Base-by-base conservation (phyloP, 2,329 filamentous ascomycete genomes). In the Gnomoniopsis sp. region DNA sequence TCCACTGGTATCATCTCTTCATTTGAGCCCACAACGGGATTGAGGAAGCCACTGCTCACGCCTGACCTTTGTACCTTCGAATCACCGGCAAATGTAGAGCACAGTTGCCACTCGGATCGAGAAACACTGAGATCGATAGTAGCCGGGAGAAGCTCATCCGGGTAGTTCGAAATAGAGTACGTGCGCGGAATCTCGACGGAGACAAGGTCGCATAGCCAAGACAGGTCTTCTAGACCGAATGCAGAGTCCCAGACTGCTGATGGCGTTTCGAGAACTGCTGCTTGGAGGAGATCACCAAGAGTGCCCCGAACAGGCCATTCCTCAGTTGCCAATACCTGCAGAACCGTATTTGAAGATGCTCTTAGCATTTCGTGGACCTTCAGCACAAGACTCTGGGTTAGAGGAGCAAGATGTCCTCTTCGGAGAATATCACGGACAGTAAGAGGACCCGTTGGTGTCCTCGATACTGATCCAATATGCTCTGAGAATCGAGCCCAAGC, bases 11-110 rank as follows among this genome's bases (percentile, higher is more conserved):
- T 71, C 19, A 75, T 68, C 33, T 74, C 72, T 1, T 77, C 75
- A 34, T 65, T 66, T 15, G 69, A 71, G 2, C 69, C 65, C 1
- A 77, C 68, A n/a, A 67, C 68, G 0, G 80, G 80, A 55, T 83
- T 84, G n/a, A 83, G 71, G 64, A 82, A 83, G 6, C 79, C 78
- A 57, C 80, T 83, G 17, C 77, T 77, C 1, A 84, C 79, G 11
- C 80, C 80, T 6, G 75, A 72, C 2, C 78, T 73, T 1, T 65
- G 63, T 17, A 74, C 55, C 0, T 70, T 63, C 0, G 69, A 62
- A 2, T 67, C 64, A 2, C 71, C 70, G 0, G 74, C 67, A 55
- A 79, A 77, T 0, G 73, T 75, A 0, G 75, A 69, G 49, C 74
- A 78, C 0, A 82, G 68, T 19, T 79, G 74, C 65, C 80, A 81